These are phyloP conservation scores for Jamesozyma spencerorum DNA, from an alignment of 805 yeast genomes.

Conservation along the genomic window DNA sequence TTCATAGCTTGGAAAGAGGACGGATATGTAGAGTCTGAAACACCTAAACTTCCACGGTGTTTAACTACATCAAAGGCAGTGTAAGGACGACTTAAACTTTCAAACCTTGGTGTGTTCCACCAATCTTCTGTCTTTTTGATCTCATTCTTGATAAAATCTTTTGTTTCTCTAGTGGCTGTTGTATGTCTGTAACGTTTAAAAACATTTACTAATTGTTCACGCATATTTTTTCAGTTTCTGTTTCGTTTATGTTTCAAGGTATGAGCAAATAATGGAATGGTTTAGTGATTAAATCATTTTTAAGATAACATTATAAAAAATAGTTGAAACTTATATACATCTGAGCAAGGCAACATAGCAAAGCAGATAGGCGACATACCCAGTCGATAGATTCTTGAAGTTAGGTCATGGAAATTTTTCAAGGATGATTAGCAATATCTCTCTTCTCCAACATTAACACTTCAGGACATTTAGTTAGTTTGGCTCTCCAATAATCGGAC, in stretches of 20 bases:
- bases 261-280: no score
- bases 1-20: constrained; percentile 48
- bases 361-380: no score
- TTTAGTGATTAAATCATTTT: background rate
- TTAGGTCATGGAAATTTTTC: background rate
- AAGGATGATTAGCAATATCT: background rate
- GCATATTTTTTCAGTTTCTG: background rate
- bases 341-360: no score
- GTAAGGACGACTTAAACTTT: constrained; percentile 43
- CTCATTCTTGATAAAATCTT: constrained; percentile 25
- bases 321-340: background rate
- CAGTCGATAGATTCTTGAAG: no score
- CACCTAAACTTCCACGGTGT: constrained; percentile 42
- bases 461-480: no score
- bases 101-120: constrained; percentile 42
- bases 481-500: no score
- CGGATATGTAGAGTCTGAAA: constrained; percentile 28
- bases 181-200: background rate
- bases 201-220: background rate
- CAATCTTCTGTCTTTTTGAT: constrained; percentile 35
- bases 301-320: background rate
- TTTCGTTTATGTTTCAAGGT: no score
- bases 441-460: no score
- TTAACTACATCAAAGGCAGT: constrained; percentile 43
- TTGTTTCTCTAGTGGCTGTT: background rate